Conservation (phyloP, 495 filamentous ascomycete genomes). For the Penicillium robsamsonii region DNA sequence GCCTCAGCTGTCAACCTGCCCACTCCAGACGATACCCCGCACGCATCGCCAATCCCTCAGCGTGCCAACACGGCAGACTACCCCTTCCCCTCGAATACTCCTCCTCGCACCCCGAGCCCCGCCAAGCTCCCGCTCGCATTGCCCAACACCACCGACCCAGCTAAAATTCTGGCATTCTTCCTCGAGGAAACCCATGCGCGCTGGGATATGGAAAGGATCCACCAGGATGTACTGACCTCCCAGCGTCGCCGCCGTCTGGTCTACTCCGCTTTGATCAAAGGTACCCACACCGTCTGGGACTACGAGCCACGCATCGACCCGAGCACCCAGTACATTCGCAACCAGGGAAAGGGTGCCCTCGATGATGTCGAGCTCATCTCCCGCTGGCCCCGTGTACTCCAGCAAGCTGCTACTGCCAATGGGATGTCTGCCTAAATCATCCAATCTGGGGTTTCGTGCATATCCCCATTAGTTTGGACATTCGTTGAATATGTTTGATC, state of each 20-base stretch:
- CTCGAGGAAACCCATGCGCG: conserved; percentile 59
- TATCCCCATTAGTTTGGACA: not conserved
- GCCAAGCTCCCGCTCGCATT: conserved; percentile 30
- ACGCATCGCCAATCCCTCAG: conserved; percentile 32
- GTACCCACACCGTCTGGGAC: conserved; percentile 72
- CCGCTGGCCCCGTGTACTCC: conserved; percentile 47
- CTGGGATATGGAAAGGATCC: conserved; percentile 76
- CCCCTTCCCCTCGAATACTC: conserved; percentile 39
- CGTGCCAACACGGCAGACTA: conserved; percentile 28
- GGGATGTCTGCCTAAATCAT: conserved; percentile 17
- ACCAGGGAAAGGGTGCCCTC: conserved; percentile 46
- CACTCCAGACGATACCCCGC: conserved; percentile 39
- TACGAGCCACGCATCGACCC: conserved; percentile 71
- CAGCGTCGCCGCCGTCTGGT: conserved; percentile 72
- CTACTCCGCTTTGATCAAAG: conserved; percentile 70
- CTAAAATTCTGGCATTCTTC: conserved; percentile 55
- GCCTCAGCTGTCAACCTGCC: conserved; percentile 32
- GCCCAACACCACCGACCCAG: conserved; percentile 44
- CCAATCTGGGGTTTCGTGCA: not conserved
- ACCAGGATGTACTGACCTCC: conserved; percentile 61
- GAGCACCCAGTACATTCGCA: conserved; percentile 61
- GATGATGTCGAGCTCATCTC: conserved; percentile 48
- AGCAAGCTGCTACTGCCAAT: conserved; percentile 36
- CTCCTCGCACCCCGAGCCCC: conserved; percentile 43
- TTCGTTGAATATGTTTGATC: not conserved